Conservation (phyloP, 257 asterid genomes). For the Jaltomata sinuosa region DNA sequence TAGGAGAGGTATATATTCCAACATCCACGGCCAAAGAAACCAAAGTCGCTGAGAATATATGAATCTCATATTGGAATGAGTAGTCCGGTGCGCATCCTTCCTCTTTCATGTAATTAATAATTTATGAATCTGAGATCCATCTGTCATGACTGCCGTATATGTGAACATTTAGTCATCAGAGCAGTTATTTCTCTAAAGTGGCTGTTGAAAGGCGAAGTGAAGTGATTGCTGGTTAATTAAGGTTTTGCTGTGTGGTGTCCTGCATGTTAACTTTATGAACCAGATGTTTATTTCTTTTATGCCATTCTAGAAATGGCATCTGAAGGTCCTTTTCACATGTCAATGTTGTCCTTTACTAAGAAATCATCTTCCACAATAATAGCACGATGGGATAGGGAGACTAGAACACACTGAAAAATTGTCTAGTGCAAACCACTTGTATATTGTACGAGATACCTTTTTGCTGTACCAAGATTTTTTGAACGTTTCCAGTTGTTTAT, state of each 20-base stretch:
- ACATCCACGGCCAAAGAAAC: constrained; percentile 88
- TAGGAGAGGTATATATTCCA: constrained; percentile 78
- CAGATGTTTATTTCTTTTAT: background rate
- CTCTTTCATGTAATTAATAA: constrained; percentile 12
- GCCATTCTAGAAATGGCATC: background rate
- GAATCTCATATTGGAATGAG: constrained; percentile 99
- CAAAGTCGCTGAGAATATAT: constrained; percentile 81
- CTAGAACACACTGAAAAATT: background rate
- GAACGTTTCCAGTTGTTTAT: background rate
- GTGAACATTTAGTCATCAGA: background rate
- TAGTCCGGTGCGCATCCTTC: constrained; percentile 69
- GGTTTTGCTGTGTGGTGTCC: background rate
- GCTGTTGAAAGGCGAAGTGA: background rate
- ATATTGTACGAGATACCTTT: background rate
- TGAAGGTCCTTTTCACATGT: background rate
- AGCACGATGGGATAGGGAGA: background rate
- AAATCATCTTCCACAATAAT: background rate
- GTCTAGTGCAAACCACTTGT: background rate
- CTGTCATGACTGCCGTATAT: background rate
- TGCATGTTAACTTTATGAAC: background rate
- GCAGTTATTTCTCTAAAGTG: background rate
- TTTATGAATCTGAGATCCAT: background rate
- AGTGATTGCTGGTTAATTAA: background rate
- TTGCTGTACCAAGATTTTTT: background rate
- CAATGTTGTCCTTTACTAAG: background rate